Evolutionary conservation across 768 basidiomycete genomes (phyloP), one percentile per base, ranked within the genome.

Genomic region (Lactarius psammicola): DNA sequence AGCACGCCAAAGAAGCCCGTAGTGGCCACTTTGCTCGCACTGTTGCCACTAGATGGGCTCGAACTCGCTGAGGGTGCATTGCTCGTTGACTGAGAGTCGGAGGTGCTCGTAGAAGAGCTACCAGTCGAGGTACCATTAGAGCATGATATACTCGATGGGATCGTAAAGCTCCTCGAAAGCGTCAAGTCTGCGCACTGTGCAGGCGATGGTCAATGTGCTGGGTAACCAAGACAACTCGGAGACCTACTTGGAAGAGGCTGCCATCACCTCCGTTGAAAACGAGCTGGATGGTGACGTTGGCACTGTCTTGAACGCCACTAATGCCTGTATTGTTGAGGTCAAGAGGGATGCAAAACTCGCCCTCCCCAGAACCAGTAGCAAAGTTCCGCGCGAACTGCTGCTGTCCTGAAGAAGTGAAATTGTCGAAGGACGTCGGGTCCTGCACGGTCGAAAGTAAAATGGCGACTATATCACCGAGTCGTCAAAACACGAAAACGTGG

Each of bases 101-200:
- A 57, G 26, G 23, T 36, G 46, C 42, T 53, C 38, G 62, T 31
- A 11, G 40, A 33, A 13, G 65, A 62, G 30, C 33, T 46, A 18
- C 36, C 13, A 34, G 26, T 51, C 8, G 68, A 76, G 36, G 76
- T 51, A 11, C 20, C 69, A 59, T 77, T 80, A 18, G 75, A 60
- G 72, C 81, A 80, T 18, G 72, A 34, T 23, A 75, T 72, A 62
- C 77, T 81, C 38, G 81, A 76, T 1, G 86, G 80, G 36, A 85
- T 76, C 20, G 78, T 81, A 68, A 79, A 79, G 71, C 74, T 81
- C 23, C 78, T 81, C 49, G 86, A 82, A 36, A 95, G 77, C 23
- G 87, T 86, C 70, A 95, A 74, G 76, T 95, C 94, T 42, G 93
- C 82, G 72, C 92, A 95, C 89, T 94, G 58, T 11, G 18, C 28